These are phyloP conservation scores for Albatrellus ellisii DNA, from an alignment of 768 basidiomycete species.

Conservation along the genomic window DNA sequence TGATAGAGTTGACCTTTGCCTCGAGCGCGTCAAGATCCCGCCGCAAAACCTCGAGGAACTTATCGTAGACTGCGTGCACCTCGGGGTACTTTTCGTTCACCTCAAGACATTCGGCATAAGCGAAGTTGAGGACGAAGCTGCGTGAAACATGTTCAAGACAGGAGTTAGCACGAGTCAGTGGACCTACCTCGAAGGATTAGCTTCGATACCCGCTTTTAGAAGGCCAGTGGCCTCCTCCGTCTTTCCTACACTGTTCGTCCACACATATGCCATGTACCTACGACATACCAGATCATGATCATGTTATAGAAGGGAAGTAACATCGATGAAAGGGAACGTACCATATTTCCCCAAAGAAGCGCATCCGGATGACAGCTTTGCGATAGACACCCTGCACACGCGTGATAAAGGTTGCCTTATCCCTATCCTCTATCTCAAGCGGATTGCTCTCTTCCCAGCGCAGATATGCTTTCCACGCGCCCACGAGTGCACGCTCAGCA, in stretches of 20 bases:
- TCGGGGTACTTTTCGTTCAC: constrained; percentile 47
- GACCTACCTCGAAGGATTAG: constrained; percentile 65
- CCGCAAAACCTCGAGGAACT: constrained; percentile 55
- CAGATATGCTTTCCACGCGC: constrained; percentile 82
- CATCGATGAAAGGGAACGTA: constrained; percentile 20
- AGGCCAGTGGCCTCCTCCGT: constrained; percentile 72
- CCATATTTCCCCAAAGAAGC: constrained; percentile 95
- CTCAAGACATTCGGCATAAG: constrained; percentile 68
- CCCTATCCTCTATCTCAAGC: constrained; percentile 81
- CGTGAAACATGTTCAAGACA: neutral
- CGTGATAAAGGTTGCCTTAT: constrained; percentile 47
- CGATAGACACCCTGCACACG: constrained; percentile 76
- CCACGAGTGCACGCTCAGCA: constrained; percentile 61
- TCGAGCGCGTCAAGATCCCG: constrained; percentile 51
- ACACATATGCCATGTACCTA: constrained; percentile 88
- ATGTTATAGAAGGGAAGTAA: no score
- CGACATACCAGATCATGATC: neutral
- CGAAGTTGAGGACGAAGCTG: constrained; percentile 86
- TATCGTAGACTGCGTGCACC: constrained; percentile 60
- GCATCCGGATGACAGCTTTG: constrained; percentile 84
- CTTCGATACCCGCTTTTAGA: constrained; percentile 75
- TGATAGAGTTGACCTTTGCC: constrained; percentile 22
- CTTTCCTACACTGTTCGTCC: constrained; percentile 64
- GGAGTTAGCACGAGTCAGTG: neutral
- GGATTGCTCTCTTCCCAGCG: constrained; percentile 96